These are phyloP conservation scores for Diplodia scrobiculata DNA, from an alignment of 2,329 filamentous ascomycete genomes.

Conservation along the genomic window DNA sequence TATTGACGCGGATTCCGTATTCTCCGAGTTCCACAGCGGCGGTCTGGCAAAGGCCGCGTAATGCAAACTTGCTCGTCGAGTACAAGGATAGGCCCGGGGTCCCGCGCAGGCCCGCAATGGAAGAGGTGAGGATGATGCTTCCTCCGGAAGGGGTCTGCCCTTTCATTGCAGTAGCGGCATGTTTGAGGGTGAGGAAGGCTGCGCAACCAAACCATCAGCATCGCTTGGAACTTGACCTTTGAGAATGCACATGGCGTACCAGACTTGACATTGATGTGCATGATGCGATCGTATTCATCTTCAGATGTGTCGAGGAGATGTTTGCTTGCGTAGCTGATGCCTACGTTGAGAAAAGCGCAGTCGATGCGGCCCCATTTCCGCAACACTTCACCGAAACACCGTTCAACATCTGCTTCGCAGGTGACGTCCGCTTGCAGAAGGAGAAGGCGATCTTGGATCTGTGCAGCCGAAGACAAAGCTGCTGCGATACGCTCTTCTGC, in stretches of 20 bases:
- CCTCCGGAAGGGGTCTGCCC: conserved; percentile 38
- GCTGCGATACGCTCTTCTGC: conserved; percentile 32
- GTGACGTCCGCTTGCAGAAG: conserved; percentile 44
- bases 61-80: conserved; percentile 45
- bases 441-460: conserved; percentile 27
- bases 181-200: conserved; percentile 46
- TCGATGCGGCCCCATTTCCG: conserved; percentile 39
- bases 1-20: conserved; percentile 46
- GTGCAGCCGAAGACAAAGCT: conserved; percentile 34
- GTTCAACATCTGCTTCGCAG: conserved; percentile 39
- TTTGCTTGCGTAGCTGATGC: conserved; percentile 35
- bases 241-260: conserved; percentile 34
- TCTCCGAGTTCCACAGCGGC: conserved; percentile 46
- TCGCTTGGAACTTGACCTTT: background rate
- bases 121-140: conserved; percentile 47
- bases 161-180: conserved; percentile 42
- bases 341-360: conserved; percentile 24
- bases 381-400: conserved; percentile 35
- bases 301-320: conserved; percentile 44
- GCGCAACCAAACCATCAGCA: background rate
- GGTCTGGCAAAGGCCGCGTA: conserved; percentile 45
- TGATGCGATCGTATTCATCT: conserved; percentile 44
- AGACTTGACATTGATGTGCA: conserved; percentile 45
- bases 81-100: conserved; percentile 44
- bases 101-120: conserved; percentile 45